phyloP scores from a whole-genome alignment of 2,329 filamentous ascomycete species.

The Remersonia thermophila region DNA sequence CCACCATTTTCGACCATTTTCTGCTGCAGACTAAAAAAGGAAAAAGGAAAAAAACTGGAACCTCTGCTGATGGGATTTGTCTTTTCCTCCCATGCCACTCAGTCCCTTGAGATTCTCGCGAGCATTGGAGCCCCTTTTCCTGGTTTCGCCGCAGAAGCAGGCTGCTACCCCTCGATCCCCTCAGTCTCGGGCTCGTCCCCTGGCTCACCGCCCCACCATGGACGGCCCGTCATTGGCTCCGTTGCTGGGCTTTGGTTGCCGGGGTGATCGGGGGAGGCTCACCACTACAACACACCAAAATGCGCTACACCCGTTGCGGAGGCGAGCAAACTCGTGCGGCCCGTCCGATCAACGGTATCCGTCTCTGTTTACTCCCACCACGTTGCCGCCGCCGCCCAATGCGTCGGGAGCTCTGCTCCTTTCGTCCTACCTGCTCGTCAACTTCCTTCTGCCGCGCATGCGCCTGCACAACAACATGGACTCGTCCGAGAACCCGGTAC shows the following conservation, averaged over 20 bases:
- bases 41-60: no score
- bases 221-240: constrained; percentile 8
- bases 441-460: constrained; percentile 19
- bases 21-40: no score
- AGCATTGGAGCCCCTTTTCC: no score
- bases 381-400: constrained; percentile 20
- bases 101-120: no score
- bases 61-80: no score
- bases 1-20: no score
- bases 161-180: no score
- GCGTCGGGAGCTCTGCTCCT: constrained; percentile 27
- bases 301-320: constrained; percentile 14
- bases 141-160: no score
- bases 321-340: constrained; percentile 9
- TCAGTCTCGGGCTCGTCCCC: no score
- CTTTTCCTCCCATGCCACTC: no score
- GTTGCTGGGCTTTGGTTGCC: constrained; percentile 11
- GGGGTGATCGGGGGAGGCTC: constrained; percentile 14
- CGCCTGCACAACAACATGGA: constrained; percentile 26
- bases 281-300: not conserved
- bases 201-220: constrained; percentile 6
- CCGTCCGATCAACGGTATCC: no score
- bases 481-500: constrained; percentile 24
- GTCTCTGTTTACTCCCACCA: constrained; percentile 4
- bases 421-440: constrained; percentile 22